phyloP scores from a whole-genome alignment of 176 grass and related monocot genomes.

The Olyra latifolia region DNA sequence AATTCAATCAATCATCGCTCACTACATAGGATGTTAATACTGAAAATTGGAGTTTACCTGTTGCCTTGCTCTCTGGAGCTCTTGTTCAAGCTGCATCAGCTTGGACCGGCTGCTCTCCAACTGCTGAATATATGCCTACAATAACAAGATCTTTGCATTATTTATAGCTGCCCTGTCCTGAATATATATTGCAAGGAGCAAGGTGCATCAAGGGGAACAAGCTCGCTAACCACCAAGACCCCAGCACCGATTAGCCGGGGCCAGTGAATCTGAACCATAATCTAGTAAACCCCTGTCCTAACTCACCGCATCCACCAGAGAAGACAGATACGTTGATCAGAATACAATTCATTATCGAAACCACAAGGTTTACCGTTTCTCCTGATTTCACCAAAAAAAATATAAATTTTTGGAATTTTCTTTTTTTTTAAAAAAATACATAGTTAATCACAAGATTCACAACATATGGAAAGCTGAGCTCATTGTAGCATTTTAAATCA shows the following conservation, averaged over 20 bases:
- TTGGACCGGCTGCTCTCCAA: slow-evolving; percentile 79
- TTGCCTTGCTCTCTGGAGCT: slow-evolving; percentile 85
- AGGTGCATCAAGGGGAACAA: background rate
- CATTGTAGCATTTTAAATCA: background rate
- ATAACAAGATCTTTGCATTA: background rate
- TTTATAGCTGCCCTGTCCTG: background rate
- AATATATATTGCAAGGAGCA: background rate
- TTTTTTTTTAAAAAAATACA: background rate
- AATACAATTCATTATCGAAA: too few species aligned
- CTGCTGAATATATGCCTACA: slow-evolving; percentile 83
- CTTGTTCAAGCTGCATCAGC: slow-evolving; percentile 84
- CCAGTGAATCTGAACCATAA: too few species aligned
- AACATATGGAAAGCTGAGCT: background rate
- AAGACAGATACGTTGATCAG: too few species aligned
- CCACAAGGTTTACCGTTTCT: too few species aligned
- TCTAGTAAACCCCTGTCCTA: too few species aligned
- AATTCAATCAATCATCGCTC: too few species aligned
- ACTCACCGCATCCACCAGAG: too few species aligned
- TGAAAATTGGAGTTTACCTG: slow-evolving; percentile 40
- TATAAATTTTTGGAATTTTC: too few species aligned
- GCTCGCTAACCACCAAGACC: too few species aligned
- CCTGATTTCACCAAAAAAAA: too few species aligned
- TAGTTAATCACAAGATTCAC: background rate
- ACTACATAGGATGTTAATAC: background rate
- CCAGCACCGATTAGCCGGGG: too few species aligned